Percentiles rank a stretch among this genome's conserved stretches.
Conservation (phyloP, 1,284 basidiomycete genomes). For the Trametes hirsuta region DNA sequence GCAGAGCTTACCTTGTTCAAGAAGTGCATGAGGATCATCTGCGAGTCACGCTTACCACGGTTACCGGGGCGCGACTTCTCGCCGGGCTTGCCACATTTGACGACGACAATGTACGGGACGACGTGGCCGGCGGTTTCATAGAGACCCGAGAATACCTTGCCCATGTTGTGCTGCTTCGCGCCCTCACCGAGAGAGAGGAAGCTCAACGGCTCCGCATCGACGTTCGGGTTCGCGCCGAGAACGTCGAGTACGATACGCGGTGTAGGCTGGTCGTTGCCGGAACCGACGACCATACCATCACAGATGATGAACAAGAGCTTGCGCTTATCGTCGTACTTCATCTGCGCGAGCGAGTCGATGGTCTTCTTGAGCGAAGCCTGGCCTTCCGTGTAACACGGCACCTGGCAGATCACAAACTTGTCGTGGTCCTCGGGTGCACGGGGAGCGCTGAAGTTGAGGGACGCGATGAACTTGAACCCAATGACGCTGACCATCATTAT, state of each 20-base stretch:
- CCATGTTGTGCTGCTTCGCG: conserved; percentile 97
- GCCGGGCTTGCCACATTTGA: conserved; percentile 95
- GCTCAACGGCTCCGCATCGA: conserved; percentile 93
- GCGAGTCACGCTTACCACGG: conserved; percentile 95
- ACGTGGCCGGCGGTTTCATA: conserved; percentile 96
- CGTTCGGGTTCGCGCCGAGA: conserved; percentile 90
- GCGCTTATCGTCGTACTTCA: conserved; percentile 98
- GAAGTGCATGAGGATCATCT: conserved; percentile 96
- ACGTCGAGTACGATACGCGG: conserved; percentile 96
- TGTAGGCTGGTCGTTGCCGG: conserved; percentile 90
- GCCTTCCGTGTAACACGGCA: conserved; percentile 98
- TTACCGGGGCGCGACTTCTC: conserved; percentile 95
- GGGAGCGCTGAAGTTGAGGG: conserved; percentile 83
- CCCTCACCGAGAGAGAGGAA: conserved; percentile 96
- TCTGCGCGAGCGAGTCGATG: conserved; percentile 91
- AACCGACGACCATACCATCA: conserved; percentile 98
- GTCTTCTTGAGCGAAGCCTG: conserved; percentile 86
- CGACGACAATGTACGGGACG: conserved; percentile 95
- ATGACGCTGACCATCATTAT: conserved; percentile 95
- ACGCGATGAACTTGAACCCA: conserved; percentile 97
- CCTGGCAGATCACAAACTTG: conserved; percentile 98
- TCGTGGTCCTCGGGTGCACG: conserved; percentile 95
- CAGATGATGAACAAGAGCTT: conserved; percentile 95
- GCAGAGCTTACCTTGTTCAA: conserved; percentile 78
- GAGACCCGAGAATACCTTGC: conserved; percentile 95